A percentile compares a stretch with the other conserved stretches of the same genome.
Conservation (phyloP, 1,284 basidiomycete species). For the Rhodofomes roseus region DNA sequence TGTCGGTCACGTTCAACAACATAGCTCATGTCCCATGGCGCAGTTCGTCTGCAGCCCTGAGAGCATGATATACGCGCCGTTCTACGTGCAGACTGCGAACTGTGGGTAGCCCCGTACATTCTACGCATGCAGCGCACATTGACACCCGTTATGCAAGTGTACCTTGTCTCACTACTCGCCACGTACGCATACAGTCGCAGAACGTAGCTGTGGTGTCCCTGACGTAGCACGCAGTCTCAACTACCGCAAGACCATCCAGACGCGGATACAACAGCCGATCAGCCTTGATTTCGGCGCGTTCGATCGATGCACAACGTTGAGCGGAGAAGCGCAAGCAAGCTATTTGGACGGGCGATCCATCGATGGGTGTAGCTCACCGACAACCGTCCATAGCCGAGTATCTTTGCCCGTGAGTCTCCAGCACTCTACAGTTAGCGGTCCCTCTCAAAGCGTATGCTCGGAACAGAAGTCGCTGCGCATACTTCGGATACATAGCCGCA, state of each 20-base stretch:
- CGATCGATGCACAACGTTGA: background rate
- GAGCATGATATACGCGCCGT: slow-evolving; percentile 3
- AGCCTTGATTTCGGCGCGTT: slow-evolving; percentile 11
- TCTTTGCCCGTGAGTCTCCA: background rate
- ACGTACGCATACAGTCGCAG: slow-evolving; percentile 4
- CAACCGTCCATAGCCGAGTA: background rate
- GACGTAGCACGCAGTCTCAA: slow-evolving; percentile 1
- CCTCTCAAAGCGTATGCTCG: background rate
- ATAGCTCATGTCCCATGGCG: background rate
- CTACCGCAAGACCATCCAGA: slow-evolving; percentile 4
- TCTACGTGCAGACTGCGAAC: slow-evolving; percentile 11
- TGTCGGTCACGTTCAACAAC: background rate
- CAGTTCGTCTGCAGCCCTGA: background rate
- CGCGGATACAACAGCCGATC: slow-evolving; percentile 9
- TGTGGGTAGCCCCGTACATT: slow-evolving; percentile 9
- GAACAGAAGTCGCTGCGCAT: background rate
- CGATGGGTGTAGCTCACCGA: no score
- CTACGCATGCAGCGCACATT: background rate
- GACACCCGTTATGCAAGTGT: slow-evolving; percentile 4
- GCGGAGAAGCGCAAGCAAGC: background rate
- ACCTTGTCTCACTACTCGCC: slow-evolving; percentile 12
- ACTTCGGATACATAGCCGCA: background rate
- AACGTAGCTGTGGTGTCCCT: background rate
- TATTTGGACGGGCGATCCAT: background rate
- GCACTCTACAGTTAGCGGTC: background rate